These are phyloP conservation scores for Talaromyces verruculosus DNA, from an alignment of 2,329 filamentous ascomycete genomes.

Conservation along the genomic window DNA sequence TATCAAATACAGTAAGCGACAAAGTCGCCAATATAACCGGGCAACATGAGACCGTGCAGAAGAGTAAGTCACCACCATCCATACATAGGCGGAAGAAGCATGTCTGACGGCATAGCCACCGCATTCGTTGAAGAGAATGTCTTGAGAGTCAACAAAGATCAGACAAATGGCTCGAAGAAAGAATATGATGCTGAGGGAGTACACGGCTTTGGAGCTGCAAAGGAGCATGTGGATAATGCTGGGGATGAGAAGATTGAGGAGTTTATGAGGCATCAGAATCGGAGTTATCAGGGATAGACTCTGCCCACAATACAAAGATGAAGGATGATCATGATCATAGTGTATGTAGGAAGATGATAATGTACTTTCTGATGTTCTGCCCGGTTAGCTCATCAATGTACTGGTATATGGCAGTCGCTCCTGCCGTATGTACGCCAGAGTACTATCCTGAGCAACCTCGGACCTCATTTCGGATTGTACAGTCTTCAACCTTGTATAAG, in stretches of 20 bases:
- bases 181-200: background rate
- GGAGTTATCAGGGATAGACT: slow-evolving; percentile 12
- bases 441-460: background rate
- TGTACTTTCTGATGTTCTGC: background rate
- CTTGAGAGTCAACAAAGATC: background rate
- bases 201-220: background rate
- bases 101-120: background rate
- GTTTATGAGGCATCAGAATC: slow-evolving; percentile 20
- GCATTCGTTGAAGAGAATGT: slow-evolving; percentile 14
- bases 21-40: slow-evolving; percentile 12
- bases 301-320: background rate
- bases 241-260: slow-evolving; percentile 17
- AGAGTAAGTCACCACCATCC: background rate
- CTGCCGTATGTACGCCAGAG: background rate
- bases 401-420: slow-evolving; percentile 3
- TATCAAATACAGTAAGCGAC: slow-evolving; percentile 10
- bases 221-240: slow-evolving; percentile 6
- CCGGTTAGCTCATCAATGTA: background rate
- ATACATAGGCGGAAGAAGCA: background rate
- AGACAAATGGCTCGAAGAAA: background rate
- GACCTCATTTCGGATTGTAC: background rate
- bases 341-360: background rate
- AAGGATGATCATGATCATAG: background rate
- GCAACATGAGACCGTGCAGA: slow-evolving; percentile 3
- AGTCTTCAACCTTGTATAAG: background rate